These are phyloP conservation scores for Debaryomyces prosopidis DNA, from an alignment of 805 yeast species.

Conservation along the genomic window DNA sequence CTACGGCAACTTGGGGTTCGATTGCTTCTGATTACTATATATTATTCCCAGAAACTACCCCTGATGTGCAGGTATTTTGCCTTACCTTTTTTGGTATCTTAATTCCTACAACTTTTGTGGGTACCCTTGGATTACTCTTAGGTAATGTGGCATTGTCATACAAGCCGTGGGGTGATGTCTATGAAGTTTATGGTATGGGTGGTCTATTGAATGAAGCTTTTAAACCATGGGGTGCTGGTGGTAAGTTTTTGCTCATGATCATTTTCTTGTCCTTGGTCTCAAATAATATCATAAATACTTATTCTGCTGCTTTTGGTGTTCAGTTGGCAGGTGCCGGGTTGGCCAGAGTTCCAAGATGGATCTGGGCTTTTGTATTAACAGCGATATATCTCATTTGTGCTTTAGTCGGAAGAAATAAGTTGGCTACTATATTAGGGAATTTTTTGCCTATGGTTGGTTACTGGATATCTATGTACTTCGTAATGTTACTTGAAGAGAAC, in stretches of 20 bases:
- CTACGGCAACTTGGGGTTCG: constrained; percentile 88
- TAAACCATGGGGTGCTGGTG: constrained; percentile 73
- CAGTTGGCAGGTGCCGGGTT: constrained; percentile 59
- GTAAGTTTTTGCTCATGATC: constrained; percentile 70
- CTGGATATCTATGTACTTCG: constrained; percentile 82
- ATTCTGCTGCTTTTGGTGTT: constrained; percentile 78
- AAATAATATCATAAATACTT: constrained; percentile 77
- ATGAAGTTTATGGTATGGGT: constrained; percentile 65
- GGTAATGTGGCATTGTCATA: constrained; percentile 64
- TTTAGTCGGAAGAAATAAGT: constrained; percentile 71
- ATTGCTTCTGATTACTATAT: constrained; percentile 84
- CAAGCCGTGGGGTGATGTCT: constrained; percentile 58
- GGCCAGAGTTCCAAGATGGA: constrained; percentile 74
- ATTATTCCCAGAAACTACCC: constrained; percentile 71
- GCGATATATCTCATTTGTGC: constrained; percentile 68
- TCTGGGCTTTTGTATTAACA: constrained; percentile 66
- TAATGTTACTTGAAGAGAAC: constrained; percentile 72
- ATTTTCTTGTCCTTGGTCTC: constrained; percentile 75
- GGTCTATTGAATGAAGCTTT: constrained; percentile 70
- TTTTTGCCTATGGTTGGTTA: constrained; percentile 90
- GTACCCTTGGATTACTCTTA: constrained; percentile 67
- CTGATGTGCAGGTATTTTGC: constrained; percentile 52
- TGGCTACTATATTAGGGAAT: constrained; percentile 71
- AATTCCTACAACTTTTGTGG: constrained; percentile 76
- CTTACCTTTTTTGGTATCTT: constrained; percentile 68